Evolutionary conservation across 2,329 filamentous ascomycete genomes (phyloP).

Genomic region (Cladophialophora exuberans): DNA sequence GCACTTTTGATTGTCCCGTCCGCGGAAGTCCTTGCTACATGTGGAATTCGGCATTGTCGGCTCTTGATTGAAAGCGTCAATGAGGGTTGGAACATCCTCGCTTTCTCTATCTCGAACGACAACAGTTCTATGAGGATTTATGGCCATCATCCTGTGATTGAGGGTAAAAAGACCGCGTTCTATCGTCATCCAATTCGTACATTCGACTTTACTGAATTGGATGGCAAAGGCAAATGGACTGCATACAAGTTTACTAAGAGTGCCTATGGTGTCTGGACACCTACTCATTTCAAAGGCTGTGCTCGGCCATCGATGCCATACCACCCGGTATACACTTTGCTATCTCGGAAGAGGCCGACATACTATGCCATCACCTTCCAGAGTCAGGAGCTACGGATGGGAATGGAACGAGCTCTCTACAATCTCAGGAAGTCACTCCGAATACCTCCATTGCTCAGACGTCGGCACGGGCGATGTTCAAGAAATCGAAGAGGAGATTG

Average conservation of each 20-base stretch:
- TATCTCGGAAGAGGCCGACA: too few species aligned
- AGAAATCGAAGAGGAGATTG: too few species aligned
- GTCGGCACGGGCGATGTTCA: too few species aligned
- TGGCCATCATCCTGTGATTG: conserved; percentile 46
- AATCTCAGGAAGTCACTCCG: too few species aligned
- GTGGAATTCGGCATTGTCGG: neutral
- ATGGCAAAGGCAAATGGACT: conserved; percentile 43
- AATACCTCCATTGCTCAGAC: too few species aligned
- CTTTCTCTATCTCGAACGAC: conserved; percentile 49
- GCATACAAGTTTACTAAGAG: conserved; percentile 43
- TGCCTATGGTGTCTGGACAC: too few species aligned
- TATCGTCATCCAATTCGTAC: conserved; percentile 44
- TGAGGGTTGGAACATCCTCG: conserved; percentile 37
- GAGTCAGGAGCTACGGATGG: too few species aligned
- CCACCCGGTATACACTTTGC: too few species aligned
- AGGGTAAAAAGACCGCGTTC: conserved; percentile 39
- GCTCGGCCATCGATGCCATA: too few species aligned
- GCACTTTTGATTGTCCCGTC: neutral
- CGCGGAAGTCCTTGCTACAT: neutral
- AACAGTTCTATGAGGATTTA: conserved; percentile 43
- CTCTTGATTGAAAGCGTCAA: neutral
- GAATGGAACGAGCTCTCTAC: too few species aligned
- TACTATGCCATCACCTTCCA: too few species aligned
- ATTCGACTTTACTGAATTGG: conserved; percentile 40
- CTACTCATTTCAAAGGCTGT: too few species aligned